Base-by-base conservation (phyloP, 1,284 basidiomycete species). In the Stygiomarasmius scandens region DNA sequence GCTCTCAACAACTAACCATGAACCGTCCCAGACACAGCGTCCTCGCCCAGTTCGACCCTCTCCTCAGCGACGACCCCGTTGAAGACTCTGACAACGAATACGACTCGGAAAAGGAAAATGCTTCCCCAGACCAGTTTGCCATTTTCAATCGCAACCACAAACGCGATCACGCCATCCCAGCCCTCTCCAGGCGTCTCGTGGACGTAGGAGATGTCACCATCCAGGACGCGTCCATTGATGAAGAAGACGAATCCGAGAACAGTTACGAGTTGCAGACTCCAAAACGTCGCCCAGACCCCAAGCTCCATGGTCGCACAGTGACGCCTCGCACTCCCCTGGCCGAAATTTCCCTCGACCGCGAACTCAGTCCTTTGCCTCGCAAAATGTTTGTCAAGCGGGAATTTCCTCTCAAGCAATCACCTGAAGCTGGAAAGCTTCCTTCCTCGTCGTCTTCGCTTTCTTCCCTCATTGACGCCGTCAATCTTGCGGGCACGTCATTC, bases 31-130 rank as follows among this genome's bases (percentile, higher is more conserved):
- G 77, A 47, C 69, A 72, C 47, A 78, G 84, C 64, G 65, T 87
- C 48, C 79, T 87, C 58, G 70, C 73, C 44, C 73, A 85, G 45
- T 87, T 87, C 63, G 85, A 87, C 68, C 85, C 84, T 24, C 79
- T 87, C 47, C 59, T 59, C 5, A 52, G 59, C 20, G 58, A 62
- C 23, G 49, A 56, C 34, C 29, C 61, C 46, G 59, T 59, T 55
- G 63, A 64, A 2, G 67, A 68, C 14, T 67, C 70, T 2, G 72
- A 71, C 16, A 55, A 61, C n/a, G 59, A 58, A 23, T 58, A 70
- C 8, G 71, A 76, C 47, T 78, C 78, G 1, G 83, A 86, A 77
- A 87, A 87, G 75, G 85, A 87, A 69, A 87, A 87, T 68, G 67
- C 77, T 44, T 67, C 59, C 14, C 76, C 76, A 23, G 65, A 66